Evolutionary conservation across 139 green algal genomes (phyloP).

Genomic region (Chlamydomonas sp.): DNA sequence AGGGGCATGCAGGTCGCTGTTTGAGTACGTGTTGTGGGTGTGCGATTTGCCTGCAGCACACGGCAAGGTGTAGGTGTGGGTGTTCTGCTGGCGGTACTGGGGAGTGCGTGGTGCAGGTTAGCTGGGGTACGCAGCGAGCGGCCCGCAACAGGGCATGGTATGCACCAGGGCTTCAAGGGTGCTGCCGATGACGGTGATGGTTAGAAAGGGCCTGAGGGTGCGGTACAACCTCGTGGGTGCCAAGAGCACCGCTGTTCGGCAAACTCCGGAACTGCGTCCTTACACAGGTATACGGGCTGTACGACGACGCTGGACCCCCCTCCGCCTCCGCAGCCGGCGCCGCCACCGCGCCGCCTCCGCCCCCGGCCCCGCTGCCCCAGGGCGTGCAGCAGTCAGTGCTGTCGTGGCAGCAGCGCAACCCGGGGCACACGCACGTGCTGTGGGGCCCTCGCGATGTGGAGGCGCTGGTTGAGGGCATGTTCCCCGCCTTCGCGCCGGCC

Average conservation of each 20-base stretch:
- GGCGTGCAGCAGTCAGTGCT: background rate
- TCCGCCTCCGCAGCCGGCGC: background rate
- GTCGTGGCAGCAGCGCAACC: slow-evolving; percentile 3
- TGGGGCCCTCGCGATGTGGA: slow-evolving; percentile 23
- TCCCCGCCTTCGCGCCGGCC: background rate
- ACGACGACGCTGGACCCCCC: background rate
- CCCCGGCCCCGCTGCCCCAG: too few species aligned
- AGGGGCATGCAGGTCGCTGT: background rate
- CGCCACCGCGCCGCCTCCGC: background rate
- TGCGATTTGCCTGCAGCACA: background rate
- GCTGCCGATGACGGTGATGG: background rate
- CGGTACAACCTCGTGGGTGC: background rate
- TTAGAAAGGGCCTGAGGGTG: background rate
- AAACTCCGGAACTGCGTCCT: background rate
- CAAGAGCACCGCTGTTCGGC: background rate
- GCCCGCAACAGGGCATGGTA: too few species aligned
- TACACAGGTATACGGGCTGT: slow-evolving; percentile 34
- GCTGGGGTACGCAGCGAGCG: too few species aligned
- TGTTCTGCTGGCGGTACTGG: background rate
- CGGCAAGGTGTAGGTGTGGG: background rate
- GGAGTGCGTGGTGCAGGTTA: background rate
- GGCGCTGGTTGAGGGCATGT: slow-evolving; percentile 17
- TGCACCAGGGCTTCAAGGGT: background rate
- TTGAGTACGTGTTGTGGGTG: background rate
- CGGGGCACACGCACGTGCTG: slow-evolving; percentile 32